Evolutionary conservation across 2,329 filamentous ascomycete species (phyloP), one percentile per base, ranked within the genome.

Genomic region (Aspergillus quadrilineatus): DNA sequence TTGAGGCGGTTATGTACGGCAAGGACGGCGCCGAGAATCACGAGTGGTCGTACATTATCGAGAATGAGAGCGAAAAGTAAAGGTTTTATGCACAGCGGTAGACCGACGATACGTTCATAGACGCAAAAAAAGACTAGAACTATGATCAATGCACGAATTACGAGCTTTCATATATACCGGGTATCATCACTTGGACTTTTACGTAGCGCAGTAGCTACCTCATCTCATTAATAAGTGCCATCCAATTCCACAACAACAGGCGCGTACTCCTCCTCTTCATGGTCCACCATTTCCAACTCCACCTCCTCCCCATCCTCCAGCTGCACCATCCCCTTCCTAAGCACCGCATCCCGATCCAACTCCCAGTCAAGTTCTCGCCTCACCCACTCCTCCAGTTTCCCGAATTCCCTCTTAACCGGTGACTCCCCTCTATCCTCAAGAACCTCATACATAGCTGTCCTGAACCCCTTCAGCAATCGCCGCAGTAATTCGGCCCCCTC

Each of bases 1-100:
- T 92, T 61, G 78, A 80, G 61, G 85, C 87, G 63, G 89, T 92
- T 74, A 90, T 90, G 86, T 91, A 87, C 70, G 88, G 89, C 56
- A 82, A 81, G 59, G 83, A 88, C 71, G 88, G 88, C 58, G 81
- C 81, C 56, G 83, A 82, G 67, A 68, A 86, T 56, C 87, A 91
- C 70, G 77, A 83, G 47, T 92, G 89, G 88, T 86, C 83, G 36
- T 81, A 89, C 54, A 80, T 89, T 36, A 80, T 92, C 36, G 77
- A 83, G 51, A 85, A 89, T 72, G 81, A 85, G 65, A 71, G 60
- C 64, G 65, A 69, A 53, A 69, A 69, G 49, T 64, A 60, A 44
- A 34, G 47, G 4, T 32, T n/a, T 8, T 17, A 37, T 17, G 30
- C 22, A 47, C 17, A 49, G 9, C 10, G 30, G 39, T 36, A 42